A percentile compares a stretch with the other conserved stretches of the same genome.
phyloP scores from a whole-genome alignment of 192 early-diverging fungal species.

The Kickxella alabastrina region DNA sequence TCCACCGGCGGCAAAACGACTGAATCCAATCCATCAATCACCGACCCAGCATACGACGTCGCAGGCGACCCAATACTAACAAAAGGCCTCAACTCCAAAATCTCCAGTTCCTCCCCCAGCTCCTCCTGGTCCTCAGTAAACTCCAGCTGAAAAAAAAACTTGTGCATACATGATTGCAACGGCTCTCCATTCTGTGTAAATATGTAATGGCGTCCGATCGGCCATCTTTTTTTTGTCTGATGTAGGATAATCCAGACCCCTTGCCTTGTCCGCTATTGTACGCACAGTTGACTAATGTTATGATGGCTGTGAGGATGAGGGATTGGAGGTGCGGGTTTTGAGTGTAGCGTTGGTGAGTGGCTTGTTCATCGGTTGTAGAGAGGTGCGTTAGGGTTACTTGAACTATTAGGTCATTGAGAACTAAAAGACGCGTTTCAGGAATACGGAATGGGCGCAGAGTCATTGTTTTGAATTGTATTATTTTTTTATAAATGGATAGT shows the following conservation, averaged over 20 bases:
- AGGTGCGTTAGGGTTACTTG: constrained; percentile 45
- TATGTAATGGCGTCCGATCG: constrained; percentile 46
- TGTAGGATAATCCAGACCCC: constrained; percentile 49
- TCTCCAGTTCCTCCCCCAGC: constrained; percentile 21
- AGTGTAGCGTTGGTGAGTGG: constrained; percentile 31
- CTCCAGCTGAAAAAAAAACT: constrained; percentile 51
- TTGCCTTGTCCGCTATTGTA: constrained; percentile 35
- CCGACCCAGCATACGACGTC: constrained; percentile 44
- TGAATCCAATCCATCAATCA: constrained; percentile 44
- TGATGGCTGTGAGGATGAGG: constrained; percentile 33
- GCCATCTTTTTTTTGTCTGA: constrained; percentile 51
- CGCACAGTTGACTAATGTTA: constrained; percentile 49
- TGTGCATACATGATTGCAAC: constrained; percentile 48
- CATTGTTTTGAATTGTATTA: constrained; percentile 6
- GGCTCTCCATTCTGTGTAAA: constrained; percentile 47
- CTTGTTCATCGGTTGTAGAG: constrained; percentile 48
- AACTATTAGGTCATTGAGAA: constrained; percentile 38
- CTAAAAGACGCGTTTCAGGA: constrained; percentile 45
- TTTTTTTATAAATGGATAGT: no score
- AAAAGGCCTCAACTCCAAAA: constrained; percentile 31
- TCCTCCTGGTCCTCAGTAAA: constrained; percentile 20
- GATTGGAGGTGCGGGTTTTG: constrained; percentile 28
- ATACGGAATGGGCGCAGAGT: constrained; percentile 34
- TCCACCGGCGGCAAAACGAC: constrained; percentile 35
- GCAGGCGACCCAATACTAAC: no score